phyloP scores from a whole-genome alignment of 2,329 filamentous ascomycete species.

The Lojkania enalia region DNA sequence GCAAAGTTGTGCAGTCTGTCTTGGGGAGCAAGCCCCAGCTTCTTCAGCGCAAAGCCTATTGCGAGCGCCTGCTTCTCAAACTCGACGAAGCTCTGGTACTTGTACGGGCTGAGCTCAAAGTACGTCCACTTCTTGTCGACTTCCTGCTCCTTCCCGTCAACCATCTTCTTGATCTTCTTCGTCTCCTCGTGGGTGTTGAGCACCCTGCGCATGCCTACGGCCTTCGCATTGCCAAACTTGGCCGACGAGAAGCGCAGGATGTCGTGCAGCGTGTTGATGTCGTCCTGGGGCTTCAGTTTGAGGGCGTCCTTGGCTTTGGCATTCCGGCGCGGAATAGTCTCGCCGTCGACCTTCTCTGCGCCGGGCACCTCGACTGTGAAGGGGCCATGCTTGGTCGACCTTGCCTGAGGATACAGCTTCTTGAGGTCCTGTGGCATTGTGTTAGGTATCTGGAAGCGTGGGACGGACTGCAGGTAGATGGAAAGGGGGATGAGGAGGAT shows the following conservation, averaged over 20 bases:
- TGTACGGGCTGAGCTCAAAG: constrained; percentile 79
- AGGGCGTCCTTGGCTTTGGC: constrained; percentile 71
- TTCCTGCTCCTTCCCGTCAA: constrained; percentile 77
- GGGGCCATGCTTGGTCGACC: constrained; percentile 64
- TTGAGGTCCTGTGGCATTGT: constrained; percentile 50
- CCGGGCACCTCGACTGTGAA: constrained; percentile 75
- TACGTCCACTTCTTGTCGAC: constrained; percentile 91
- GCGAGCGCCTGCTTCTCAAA: constrained; percentile 72
- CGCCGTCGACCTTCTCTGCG: constrained; percentile 70
- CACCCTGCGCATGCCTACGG: constrained; percentile 69
- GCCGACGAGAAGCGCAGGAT: constrained; percentile 71
- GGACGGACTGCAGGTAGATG: constrained; percentile 15
- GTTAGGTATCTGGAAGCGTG: constrained; percentile 16
- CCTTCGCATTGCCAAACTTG: constrained; percentile 57
- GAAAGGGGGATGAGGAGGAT: constrained; percentile 25
- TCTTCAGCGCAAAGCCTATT: constrained; percentile 72
- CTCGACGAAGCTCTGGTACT: constrained; percentile 76
- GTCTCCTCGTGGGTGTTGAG: constrained; percentile 78
- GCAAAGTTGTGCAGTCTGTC: constrained; percentile 81
- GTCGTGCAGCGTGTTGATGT: constrained; percentile 77
- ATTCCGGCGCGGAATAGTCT: constrained; percentile 82
- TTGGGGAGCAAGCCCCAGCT: constrained; percentile 68
- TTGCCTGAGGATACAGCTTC: constrained; percentile 53
- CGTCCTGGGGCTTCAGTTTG: constrained; percentile 65
- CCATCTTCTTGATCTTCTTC: constrained; percentile 86